Evolutionary conservation across 2,329 filamentous ascomycete species (phyloP).

Genomic region (Cladosporium sp.): DNA sequence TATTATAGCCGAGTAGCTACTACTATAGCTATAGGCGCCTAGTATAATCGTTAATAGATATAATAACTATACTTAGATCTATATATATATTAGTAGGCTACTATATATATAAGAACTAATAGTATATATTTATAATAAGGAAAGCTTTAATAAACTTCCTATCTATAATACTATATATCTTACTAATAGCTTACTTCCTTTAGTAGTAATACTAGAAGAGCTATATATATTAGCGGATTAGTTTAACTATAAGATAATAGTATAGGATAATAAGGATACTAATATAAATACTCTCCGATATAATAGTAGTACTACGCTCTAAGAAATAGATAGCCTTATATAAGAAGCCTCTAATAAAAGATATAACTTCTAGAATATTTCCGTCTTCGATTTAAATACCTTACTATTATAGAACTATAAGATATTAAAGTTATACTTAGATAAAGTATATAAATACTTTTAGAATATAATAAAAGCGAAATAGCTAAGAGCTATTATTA

Average conservation of each 20-base stretch:
- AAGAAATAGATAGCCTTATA: not conserved
- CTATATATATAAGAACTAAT: too few species aligned
- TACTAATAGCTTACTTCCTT: not conserved
- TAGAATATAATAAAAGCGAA: not conserved
- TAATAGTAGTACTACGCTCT: not conserved
- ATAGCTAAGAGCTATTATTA: not conserved
- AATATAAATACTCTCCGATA: not conserved
- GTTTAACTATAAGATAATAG: not conserved
- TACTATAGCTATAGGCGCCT: too few species aligned
- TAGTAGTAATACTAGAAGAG: not conserved
- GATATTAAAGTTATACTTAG: not conserved
- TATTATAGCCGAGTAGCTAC: too few species aligned
- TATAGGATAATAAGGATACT: not conserved
- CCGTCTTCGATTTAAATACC: not conserved
- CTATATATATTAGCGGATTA: not conserved
- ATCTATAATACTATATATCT: not conserved
- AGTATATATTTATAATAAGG: too few species aligned
- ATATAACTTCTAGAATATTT: not conserved
- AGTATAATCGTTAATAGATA: too few species aligned
- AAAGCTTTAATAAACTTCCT: not conserved
- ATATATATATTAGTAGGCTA: too few species aligned
- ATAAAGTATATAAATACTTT: not conserved
- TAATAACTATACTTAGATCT: too few species aligned
- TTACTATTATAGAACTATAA: not conserved
- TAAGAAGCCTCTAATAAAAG: not conserved